Base-by-base conservation (phyloP, 345 rosid genomes). In the Aquilaria malaccensis region DNA sequence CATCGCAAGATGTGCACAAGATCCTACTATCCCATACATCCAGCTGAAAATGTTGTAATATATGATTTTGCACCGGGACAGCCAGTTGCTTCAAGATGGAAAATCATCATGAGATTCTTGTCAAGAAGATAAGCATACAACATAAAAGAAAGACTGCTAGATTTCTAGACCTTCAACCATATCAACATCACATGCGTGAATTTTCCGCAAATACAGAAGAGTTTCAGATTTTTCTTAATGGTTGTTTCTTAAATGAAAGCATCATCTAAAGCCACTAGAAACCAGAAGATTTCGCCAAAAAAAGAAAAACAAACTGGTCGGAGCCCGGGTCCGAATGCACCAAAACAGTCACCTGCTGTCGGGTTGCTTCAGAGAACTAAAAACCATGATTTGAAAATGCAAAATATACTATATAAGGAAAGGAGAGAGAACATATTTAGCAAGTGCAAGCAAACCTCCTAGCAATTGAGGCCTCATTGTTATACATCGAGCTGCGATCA, bases 21-120 rank as follows among this genome's bases (percentile, higher is more conserved):
- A 86, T 33, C 99, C 99, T 45, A 83, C 96, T 65, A 81, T 77
- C 63, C 97, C 96, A 70, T 94, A 94, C 77, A 94, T 65, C 95
- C 82, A 73, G 75, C 96, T 81, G 68, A 94, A 94, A 13, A 74
- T 66, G 45, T 66, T 83, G 52, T 94, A 90, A 59, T 94, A 94
- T 10, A 94, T 50, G 22, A 94, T 61, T 74, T 94, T 88, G 71
- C 92, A 68, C 43, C 52, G 69, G 30, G 99, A 90, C 59, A 90
- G 75, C 99, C 90, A 94, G 59, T 58, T 62, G 78, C 99, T 94
- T 85, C 76, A 60, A 72, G 5, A 55, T 50, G 57, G 54, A 61
- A 58, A 59, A 11, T 15, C 9, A 11, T n/a, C 1, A 14, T 68
- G 64, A 70, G 64, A 60, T 58, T 31, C 32, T 7, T 63, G 10